Evolutionary conservation across 257 asterid species (phyloP), one percentile per base, ranked within the genome.

Genomic region (Cinchona pubescens): DNA sequence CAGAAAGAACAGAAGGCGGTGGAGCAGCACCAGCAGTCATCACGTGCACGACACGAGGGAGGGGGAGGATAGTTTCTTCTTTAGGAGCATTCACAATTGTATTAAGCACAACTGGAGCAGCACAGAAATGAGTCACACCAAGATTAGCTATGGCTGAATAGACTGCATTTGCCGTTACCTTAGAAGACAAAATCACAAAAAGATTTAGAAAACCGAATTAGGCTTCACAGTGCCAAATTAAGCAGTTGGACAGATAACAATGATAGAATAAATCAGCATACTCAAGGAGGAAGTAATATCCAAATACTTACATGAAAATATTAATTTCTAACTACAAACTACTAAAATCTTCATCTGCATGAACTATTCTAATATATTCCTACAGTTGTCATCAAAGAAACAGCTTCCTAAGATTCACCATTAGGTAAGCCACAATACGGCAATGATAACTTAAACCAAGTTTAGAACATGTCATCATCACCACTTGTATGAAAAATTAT

Each of bases 1-100:
- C 93, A 18, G 75, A 82, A 30, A 93, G 95, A 73, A 93, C 79
- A 0, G 97, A 79, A 70, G 98, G 98, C 12, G 98, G 97, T 1
- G 98, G 98, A 40, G 98, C 96, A 6, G 98, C 98, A 29, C 98
- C 98, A 0, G 98, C 98, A 10, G 98, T 93, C 97, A 91, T 93
- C 45, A 93, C 98, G 7, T 88, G 88, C 73, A 93, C 92, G 3
- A 82, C 76, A 14, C 88, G 97, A 65, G 98, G 97, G 78, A 93
- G 92, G 67, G 98, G 98, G 9, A 87, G 87, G 72, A 89, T 82
- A 56, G 86, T 80, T 51, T 91, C 97, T 1, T 78, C 84, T 79
- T 87, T 79, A 0, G 90, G 87, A 79, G 97, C 90, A 25, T 92
- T 94, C 45, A 92, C 88, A 18, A 94, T 78, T 27, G 91, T 80